Evolutionary conservation across 1,284 basidiomycete species (phyloP).

Genomic region (Apiotrichum sp.): DNA sequence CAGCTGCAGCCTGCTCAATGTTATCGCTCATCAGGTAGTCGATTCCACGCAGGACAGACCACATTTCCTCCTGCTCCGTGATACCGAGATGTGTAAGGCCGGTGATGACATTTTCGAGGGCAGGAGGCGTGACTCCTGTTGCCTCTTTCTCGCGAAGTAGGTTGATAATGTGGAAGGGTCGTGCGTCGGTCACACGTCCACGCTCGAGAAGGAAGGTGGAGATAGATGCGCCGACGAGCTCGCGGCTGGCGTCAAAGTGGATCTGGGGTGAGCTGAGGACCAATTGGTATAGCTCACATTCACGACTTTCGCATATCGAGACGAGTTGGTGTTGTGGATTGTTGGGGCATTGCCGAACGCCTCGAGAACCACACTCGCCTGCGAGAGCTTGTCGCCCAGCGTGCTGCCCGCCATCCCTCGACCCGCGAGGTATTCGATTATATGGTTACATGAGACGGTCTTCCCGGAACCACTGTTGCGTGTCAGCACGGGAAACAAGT

Average conservation of each 20-base stretch:
- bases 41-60: slow-evolving; percentile 15
- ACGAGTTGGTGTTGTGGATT: slow-evolving; percentile 17
- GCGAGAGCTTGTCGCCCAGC: slow-evolving; percentile 10
- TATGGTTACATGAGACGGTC: slow-evolving; percentile 17
- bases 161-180: slow-evolving; percentile 17
- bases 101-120: slow-evolving; percentile 6
- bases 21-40: slow-evolving; percentile 12
- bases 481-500: background rate
- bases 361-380: slow-evolving; percentile 14
- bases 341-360: slow-evolving; percentile 20
- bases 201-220: slow-evolving; percentile 18
- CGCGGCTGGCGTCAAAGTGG: slow-evolving; percentile 8
- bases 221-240: slow-evolving; percentile 13
- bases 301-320: slow-evolving; percentile 20
- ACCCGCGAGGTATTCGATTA: slow-evolving; percentile 15
- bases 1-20: slow-evolving; percentile 2
- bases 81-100: slow-evolving; percentile 11
- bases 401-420: slow-evolving; percentile 9
- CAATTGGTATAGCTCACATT: slow-evolving; percentile 5
- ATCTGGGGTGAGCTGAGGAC: slow-evolving; percentile 6
- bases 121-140: slow-evolving; percentile 5
- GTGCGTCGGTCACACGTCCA: slow-evolving; percentile 13
- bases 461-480: slow-evolving; percentile 15
- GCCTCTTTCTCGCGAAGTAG: slow-evolving; percentile 10
- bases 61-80: slow-evolving; percentile 10